Evolutionary conservation across 2,329 filamentous ascomycete genomes (phyloP).

Genomic region (Aspergillus ruber): DNA sequence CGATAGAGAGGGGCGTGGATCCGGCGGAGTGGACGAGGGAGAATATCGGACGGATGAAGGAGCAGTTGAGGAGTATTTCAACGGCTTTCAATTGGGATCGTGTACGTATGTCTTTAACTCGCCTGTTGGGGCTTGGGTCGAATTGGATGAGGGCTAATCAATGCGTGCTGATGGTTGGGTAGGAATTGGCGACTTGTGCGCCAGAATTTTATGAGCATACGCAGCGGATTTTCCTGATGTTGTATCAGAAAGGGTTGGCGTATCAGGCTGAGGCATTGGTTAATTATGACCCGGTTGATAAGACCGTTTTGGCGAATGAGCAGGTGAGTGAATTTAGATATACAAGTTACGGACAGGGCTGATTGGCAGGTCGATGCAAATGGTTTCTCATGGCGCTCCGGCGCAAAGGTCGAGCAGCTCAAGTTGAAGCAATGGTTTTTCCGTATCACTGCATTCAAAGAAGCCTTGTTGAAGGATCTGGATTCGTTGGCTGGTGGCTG

Average conservation of each 20-base stretch:
- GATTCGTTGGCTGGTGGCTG: slow-evolving; percentile 62
- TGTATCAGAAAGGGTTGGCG: slow-evolving; percentile 67
- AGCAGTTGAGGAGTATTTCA: slow-evolving; percentile 72
- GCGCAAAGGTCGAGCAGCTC: slow-evolving; percentile 73
- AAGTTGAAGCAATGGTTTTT: slow-evolving; percentile 86
- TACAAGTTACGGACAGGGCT: slow-evolving; percentile 2
- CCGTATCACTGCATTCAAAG: slow-evolving; percentile 71
- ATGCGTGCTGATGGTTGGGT: slow-evolving; percentile 7
- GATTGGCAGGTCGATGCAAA: slow-evolving; percentile 62
- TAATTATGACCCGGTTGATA: slow-evolving; percentile 85
- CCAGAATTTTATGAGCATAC: slow-evolving; percentile 85
- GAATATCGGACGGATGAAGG: slow-evolving; percentile 81
- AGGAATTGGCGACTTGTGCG: slow-evolving; percentile 81
- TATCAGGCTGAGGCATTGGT: slow-evolving; percentile 79
- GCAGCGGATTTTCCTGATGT: slow-evolving; percentile 73
- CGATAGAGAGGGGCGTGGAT: slow-evolving; percentile 72
- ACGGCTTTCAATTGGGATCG: slow-evolving; percentile 76
- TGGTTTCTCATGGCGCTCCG: slow-evolving; percentile 80
- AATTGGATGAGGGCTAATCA: slow-evolving; percentile 6
- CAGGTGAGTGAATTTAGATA: slow-evolving; percentile 42
- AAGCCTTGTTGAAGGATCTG: slow-evolving; percentile 65
- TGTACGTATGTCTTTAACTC: slow-evolving; percentile 46
- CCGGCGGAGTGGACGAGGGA: slow-evolving; percentile 71
- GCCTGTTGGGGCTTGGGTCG: background rate
- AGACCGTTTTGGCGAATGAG: slow-evolving; percentile 85